These are phyloP conservation scores for Myochromella boudieri DNA, from an alignment of 768 basidiomycete genomes.

Conservation along the genomic window DNA sequence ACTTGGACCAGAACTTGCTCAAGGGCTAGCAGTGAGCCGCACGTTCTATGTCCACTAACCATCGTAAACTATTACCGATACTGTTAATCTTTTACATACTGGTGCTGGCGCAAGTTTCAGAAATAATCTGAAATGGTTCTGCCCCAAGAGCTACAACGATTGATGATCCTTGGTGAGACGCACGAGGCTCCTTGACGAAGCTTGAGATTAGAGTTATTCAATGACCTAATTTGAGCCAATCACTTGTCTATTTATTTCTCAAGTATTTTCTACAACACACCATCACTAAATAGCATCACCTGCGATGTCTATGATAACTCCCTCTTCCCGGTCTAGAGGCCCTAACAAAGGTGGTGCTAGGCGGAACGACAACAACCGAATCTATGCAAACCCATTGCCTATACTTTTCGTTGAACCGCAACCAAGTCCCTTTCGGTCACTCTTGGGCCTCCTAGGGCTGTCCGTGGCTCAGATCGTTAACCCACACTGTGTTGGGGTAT, in stretches of 20 bases:
- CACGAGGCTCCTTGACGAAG: no score
- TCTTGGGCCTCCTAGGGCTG: constrained; percentile 56
- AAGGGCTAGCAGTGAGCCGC: not conserved
- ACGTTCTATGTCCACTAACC: not conserved
- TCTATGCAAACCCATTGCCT: constrained; percentile 75
- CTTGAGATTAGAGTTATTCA: no score
- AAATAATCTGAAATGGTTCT: no score
- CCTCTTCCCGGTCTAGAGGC: constrained; percentile 39
- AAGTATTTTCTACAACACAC: no score
- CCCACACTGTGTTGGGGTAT: constrained; percentile 74
- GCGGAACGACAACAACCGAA: constrained; percentile 62
- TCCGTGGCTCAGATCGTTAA: constrained; percentile 61
- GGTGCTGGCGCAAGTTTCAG: no score
- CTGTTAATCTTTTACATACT: no score
- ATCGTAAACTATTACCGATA: no score
- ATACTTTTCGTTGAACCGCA: constrained; percentile 46
- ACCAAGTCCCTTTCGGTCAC: constrained; percentile 40
- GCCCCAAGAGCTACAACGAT: no score
- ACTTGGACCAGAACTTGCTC: not conserved
- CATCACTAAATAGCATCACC: not conserved
- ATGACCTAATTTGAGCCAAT: no score
- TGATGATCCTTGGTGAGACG: no score
- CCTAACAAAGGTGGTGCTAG: constrained; percentile 51
- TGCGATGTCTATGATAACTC: constrained; percentile 17
- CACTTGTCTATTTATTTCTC: no score